A percentile compares a stretch with the other conserved stretches of the same genome.
These are phyloP conservation scores for Starmera amethionina DNA, from an alignment of 805 yeast species.

Conservation along the genomic window DNA sequence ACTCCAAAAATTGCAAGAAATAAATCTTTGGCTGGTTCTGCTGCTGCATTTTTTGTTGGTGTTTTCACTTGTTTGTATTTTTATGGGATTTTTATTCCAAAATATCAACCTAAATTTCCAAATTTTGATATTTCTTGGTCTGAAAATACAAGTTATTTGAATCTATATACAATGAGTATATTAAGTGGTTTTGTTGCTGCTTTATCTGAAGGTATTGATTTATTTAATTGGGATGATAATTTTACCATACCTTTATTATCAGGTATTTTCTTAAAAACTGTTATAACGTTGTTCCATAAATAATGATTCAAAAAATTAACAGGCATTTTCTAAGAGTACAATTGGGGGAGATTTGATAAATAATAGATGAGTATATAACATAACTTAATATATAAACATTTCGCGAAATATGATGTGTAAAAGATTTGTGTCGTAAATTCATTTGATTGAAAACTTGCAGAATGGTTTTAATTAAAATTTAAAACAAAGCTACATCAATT, in stretches of 20 bases:
- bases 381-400: too few relatives aligned
- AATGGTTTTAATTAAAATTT: too few relatives aligned
- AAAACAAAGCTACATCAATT: neutral
- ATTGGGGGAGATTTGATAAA: too few relatives aligned
- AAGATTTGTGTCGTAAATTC: too few relatives aligned
- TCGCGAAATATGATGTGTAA: too few relatives aligned
- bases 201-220: slow-evolving; percentile 72
- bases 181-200: slow-evolving; percentile 78
- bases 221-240: slow-evolving; percentile 80
- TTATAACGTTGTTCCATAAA: slow-evolving; percentile 27
- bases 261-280: slow-evolving; percentile 48
- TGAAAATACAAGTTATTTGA: slow-evolving; percentile 46
- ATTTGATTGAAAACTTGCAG: too few relatives aligned
- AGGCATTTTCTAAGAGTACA: too few relatives aligned
- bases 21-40: slow-evolving; percentile 84
- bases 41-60: slow-evolving; percentile 79
- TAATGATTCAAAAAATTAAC: slow-evolving; percentile 1
- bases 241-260: slow-evolving; percentile 89
- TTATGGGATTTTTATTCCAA: slow-evolving; percentile 69
- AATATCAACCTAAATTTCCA: slow-evolving; percentile 40
- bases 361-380: too few relatives aligned
- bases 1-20: slow-evolving; percentile 68
- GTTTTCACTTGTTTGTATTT: slow-evolving; percentile 51
- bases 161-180: slow-evolving; percentile 42
- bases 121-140: slow-evolving; percentile 60